These are phyloP conservation scores for Ceratobasidium papillatum DNA, from an alignment of 1,284 basidiomycete genomes.

Conservation along the genomic window DNA sequence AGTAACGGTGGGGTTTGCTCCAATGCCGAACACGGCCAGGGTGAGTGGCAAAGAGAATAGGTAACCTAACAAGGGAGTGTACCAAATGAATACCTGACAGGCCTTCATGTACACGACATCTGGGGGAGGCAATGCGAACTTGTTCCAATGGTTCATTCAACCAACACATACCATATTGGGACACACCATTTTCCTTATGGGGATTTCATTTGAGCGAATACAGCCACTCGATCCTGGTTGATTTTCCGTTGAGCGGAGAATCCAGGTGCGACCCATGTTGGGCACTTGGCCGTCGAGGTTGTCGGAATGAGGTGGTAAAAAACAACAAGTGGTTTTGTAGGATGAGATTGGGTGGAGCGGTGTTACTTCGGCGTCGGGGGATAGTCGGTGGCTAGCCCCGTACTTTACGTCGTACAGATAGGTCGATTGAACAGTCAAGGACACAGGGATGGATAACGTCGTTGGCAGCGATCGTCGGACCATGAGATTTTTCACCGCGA, in stretches of 20 bases:
- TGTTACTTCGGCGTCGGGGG: conserved; percentile 28
- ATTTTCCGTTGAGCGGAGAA: conserved; percentile 33
- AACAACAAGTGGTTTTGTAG: conserved; percentile 36
- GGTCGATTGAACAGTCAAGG: conserved; percentile 1
- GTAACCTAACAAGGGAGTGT: conserved; percentile 24
- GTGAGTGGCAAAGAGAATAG: conserved; percentile 18
- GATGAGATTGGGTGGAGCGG: conserved; percentile 40
- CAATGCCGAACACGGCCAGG: conserved; percentile 1
- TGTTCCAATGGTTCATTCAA: conserved; percentile 8
- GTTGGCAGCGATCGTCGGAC: background rate
- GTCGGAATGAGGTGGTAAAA: conserved; percentile 14
- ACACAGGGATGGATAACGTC: conserved; percentile 18
- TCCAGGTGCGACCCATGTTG: conserved; percentile 22
- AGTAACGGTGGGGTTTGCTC: background rate
- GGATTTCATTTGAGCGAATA: conserved; percentile 11
- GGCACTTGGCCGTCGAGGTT: conserved; percentile 26
- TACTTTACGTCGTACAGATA: background rate
- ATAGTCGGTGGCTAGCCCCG: conserved; percentile 8
- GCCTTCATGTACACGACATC: background rate
- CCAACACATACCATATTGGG: conserved; percentile 32
- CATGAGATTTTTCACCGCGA: background rate
- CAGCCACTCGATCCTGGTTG: background rate
- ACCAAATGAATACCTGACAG: conserved; percentile 12
- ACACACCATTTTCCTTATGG: background rate
- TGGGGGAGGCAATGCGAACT: conserved; percentile 28